Conservation (phyloP, 106 monocot species). For the Dendrobium officinale region DNA sequence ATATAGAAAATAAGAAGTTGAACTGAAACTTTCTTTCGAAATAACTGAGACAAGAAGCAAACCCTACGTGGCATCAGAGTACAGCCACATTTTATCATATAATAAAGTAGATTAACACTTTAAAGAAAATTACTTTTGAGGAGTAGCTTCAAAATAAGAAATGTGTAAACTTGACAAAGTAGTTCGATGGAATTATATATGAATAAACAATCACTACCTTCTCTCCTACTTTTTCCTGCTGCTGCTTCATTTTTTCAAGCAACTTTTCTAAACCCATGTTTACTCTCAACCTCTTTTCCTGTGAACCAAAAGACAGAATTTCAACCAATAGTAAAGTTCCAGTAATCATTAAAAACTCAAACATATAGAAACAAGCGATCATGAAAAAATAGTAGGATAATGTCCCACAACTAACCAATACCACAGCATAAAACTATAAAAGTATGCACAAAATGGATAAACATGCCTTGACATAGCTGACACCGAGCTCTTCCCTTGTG, state of each 20-base stretch:
- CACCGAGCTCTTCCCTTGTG: conserved; percentile 78
- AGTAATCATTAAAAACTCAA: not conserved
- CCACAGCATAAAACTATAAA: not conserved
- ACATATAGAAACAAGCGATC: not conserved
- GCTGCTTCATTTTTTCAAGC: conserved; percentile 70
- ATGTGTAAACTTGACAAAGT: not conserved
- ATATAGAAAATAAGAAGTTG: not conserved
- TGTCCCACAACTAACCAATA: not conserved
- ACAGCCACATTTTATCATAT: not conserved
- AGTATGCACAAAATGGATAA: not conserved
- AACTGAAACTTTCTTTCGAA: not conserved
- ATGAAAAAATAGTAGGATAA: not conserved
- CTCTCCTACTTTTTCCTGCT: conserved; percentile 74
- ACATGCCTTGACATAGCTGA: conserved; percentile 81
- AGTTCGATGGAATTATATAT: conserved; percentile 1
- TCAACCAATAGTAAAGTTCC: not conserved
- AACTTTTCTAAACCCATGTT: conserved; percentile 74
- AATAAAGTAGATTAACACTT: not conserved
- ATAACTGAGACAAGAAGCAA: not conserved
- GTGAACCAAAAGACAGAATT: conserved; percentile 4
- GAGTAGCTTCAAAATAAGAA: not conserved
- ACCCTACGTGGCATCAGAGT: not conserved
- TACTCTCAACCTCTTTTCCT: conserved; percentile 74
- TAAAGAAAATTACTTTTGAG: not conserved
- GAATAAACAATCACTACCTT: conserved; percentile 34